These are phyloP conservation scores for Neovahlkampfia damariscottae DNA, from an alignment of 78 protist species.

Conservation along the genomic window DNA sequence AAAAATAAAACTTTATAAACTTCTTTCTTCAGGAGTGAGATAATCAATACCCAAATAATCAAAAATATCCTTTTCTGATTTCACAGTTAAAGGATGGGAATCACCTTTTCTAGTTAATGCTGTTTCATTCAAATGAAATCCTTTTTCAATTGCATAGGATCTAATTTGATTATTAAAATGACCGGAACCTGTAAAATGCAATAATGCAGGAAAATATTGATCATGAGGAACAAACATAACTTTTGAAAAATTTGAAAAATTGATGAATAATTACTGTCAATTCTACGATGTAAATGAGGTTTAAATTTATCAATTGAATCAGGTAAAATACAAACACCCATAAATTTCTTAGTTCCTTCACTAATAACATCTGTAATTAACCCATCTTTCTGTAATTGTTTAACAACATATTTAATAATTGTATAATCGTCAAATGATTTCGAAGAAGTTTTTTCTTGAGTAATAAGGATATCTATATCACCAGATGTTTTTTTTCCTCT, in stretches of 20 bases:
- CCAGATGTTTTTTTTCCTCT: background rate
- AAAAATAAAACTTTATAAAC: too few species aligned
- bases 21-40: background rate
- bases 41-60: background rate
- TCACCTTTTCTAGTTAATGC: background rate
- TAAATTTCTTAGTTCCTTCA: slow-evolving; percentile 21
- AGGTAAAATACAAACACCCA: slow-evolving; percentile 17
- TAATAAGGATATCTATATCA: slow-evolving; percentile 13
- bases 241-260: too few species aligned
- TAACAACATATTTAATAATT: background rate
- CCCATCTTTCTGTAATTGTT: background rate
- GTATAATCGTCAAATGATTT: background rate
- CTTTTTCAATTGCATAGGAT: background rate
- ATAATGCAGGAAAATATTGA: background rate
- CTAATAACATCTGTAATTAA: background rate
- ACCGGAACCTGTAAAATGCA: slow-evolving; percentile 24
- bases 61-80: slow-evolving; percentile 19
- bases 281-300: background rate
- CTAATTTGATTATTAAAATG: slow-evolving; percentile 10
- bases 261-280: too few species aligned
- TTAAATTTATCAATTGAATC: background rate
- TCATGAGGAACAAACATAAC: slow-evolving; percentile 24
- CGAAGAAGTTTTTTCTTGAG: background rate
- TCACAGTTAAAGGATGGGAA: background rate
- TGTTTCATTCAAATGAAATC: slow-evolving; percentile 13